phyloP scores from a whole-genome alignment of 306 rosid genomes.

The Prunus campanulata region DNA sequence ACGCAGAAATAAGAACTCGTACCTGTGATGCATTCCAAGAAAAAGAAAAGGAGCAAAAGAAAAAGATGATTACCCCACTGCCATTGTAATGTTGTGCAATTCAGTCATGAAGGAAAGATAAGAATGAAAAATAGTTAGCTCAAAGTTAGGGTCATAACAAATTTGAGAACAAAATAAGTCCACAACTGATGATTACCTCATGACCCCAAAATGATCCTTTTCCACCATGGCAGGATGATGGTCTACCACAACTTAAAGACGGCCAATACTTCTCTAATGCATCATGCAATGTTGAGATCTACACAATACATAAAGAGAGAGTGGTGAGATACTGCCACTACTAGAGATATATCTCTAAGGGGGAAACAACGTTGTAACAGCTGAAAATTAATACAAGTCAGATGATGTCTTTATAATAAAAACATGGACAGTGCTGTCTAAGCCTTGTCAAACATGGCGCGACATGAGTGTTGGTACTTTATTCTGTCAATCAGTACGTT shows the following conservation, averaged over 20 bases:
- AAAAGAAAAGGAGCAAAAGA: conserved; percentile 24
- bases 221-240: conserved; percentile 67
- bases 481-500: not conserved
- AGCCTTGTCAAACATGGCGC: not conserved
- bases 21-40: not conserved
- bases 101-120: conserved; percentile 34
- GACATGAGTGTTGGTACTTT: not conserved
- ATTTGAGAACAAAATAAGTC: conserved; percentile 20
- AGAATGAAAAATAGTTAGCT: conserved; percentile 42
- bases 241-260: conserved; percentile 66
- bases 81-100: conserved; percentile 27
- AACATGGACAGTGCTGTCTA: not conserved
- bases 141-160: conserved; percentile 8
- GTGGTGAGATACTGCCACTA: conserved; percentile 12
- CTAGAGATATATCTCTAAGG: not conserved
- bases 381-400: not conserved
- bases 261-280: conserved; percentile 82
- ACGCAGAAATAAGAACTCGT: not conserved
- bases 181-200: conserved; percentile 63
- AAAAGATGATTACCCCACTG: conserved; percentile 92
- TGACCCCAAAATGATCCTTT: conserved; percentile 95
- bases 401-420: not conserved
- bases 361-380: not conserved
- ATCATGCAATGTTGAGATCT: conserved; percentile 64
- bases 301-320: conserved; percentile 28